Evolutionary conservation across 257 asterid genomes (phyloP).

Genomic region (Avicennia marina): DNA sequence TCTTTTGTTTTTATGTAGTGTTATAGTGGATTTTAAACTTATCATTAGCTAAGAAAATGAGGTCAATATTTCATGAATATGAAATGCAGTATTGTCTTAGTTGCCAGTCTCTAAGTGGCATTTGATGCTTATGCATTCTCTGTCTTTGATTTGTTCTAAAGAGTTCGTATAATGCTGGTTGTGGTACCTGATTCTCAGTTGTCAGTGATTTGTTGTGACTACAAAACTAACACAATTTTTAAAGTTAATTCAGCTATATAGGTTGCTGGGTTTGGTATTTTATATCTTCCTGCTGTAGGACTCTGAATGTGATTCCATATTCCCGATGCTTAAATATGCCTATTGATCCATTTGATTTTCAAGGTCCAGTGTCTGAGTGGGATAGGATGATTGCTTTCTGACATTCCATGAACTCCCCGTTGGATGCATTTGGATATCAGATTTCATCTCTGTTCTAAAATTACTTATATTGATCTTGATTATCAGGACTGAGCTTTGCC

Average conservation of each 20-base stretch:
- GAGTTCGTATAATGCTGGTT: neutral
- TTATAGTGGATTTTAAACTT: neutral
- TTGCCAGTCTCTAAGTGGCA: neutral
- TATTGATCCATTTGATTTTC: neutral
- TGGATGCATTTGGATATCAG: neutral
- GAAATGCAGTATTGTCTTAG: neutral
- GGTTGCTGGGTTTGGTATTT: neutral
- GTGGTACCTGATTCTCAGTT: neutral
- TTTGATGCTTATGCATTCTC: neutral
- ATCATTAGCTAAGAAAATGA: neutral
- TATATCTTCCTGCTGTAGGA: neutral
- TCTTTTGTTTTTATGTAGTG: neutral
- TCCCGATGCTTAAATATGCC: neutral
- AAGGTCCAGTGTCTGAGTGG: no score
- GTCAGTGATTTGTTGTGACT: no score
- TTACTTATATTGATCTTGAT: neutral
- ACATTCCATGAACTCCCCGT: neutral
- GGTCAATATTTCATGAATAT: neutral
- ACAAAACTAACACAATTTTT: no score
- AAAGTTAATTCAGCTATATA: neutral
- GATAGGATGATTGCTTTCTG: neutral
- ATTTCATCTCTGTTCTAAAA: neutral
- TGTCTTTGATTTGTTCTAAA: neutral
- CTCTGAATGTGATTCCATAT: neutral
- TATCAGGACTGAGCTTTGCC: conserved; percentile 73